Conservation (phyloP, 169 alveolate species). For the Theileria annulata region DNA sequence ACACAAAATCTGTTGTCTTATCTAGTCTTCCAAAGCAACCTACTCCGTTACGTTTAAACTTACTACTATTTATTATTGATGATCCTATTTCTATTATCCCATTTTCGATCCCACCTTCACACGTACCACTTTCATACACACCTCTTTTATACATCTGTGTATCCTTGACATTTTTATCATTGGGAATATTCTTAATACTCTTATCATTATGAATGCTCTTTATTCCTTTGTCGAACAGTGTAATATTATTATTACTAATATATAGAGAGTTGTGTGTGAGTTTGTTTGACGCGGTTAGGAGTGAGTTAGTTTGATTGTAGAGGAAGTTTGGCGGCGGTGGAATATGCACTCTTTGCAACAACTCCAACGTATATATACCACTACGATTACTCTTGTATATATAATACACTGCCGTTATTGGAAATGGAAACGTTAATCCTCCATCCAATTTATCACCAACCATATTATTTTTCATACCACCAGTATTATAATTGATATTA, state of each 20-base stretch:
- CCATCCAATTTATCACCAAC: no score
- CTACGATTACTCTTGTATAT: slow-evolving; percentile 21
- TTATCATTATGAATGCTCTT: no score
- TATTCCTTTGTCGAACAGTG: background rate
- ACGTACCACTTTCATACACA: no score
- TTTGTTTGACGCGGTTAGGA: slow-evolving; percentile 41
- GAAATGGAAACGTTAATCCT: slow-evolving; percentile 44
- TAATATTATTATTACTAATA: slow-evolving; percentile 2
- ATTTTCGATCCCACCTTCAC: background rate
- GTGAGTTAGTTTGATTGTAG: slow-evolving; percentile 16
- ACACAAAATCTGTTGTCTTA: slow-evolving; percentile 6
- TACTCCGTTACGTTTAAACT: background rate
- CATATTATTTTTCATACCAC: no score
- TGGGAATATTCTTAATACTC: no score
- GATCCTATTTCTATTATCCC: slow-evolving; percentile 6
- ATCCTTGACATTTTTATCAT: no score
- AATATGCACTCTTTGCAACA: slow-evolving; percentile 36
- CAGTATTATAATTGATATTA: no score
- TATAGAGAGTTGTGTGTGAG: slow-evolving; percentile 28
- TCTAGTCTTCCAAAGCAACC: background rate
- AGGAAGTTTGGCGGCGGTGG: slow-evolving; percentile 64
- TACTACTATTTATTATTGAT: background rate
- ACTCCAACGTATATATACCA: slow-evolving; percentile 52
- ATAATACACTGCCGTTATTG: slow-evolving; percentile 55
- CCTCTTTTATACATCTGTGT: no score